Percentiles rank a stretch among this genome's conserved stretches.
phyloP scores from a whole-genome alignment of 164 flowering plant species.

The Vitis riparia region DNA sequence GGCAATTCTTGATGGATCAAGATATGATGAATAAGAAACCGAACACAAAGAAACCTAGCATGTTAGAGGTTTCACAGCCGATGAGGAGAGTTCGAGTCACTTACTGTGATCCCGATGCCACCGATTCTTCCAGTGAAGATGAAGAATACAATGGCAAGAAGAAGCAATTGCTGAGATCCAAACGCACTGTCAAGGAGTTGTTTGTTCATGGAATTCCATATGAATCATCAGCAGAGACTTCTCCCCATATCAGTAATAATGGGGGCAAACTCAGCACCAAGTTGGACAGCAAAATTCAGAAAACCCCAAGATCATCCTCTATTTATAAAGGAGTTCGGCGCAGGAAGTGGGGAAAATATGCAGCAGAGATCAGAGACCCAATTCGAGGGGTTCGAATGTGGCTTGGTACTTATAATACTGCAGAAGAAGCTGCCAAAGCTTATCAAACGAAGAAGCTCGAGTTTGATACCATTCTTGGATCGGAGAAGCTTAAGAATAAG shows the following conservation, averaged over 20 bases:
- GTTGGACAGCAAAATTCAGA: not conserved
- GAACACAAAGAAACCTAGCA: conserved; percentile 2
- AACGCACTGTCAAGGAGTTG: conserved; percentile 14
- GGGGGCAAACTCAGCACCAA: not conserved
- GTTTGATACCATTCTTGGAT: conserved; percentile 7
- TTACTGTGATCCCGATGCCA: conserved; percentile 33
- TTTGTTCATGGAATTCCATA: not conserved
- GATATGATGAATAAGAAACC: not conserved
- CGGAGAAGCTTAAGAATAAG: not conserved
- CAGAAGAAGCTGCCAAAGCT: conserved; percentile 33
- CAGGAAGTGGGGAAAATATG: conserved; percentile 36
- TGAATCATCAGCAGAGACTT: not conserved
- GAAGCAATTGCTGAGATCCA: not conserved
- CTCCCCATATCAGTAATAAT: not conserved
- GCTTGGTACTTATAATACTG: conserved; percentile 36
- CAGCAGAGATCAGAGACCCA: conserved; percentile 37
- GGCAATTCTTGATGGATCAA: not conserved
- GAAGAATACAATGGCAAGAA: conserved; percentile 1
- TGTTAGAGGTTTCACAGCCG: not conserved
- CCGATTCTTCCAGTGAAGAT: conserved; percentile 36
- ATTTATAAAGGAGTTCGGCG: conserved; percentile 31
- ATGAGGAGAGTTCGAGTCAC: conserved; percentile 22
- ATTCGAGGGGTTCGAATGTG: conserved; percentile 15
- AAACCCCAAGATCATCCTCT: conserved; percentile 2
- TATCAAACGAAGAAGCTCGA: conserved; percentile 24